A percentile compares a stretch with the other conserved stretches of the same genome.
Evolutionary conservation across 192 early-diverging fungal genomes (phyloP).

Genomic region (Backusella circina): DNA sequence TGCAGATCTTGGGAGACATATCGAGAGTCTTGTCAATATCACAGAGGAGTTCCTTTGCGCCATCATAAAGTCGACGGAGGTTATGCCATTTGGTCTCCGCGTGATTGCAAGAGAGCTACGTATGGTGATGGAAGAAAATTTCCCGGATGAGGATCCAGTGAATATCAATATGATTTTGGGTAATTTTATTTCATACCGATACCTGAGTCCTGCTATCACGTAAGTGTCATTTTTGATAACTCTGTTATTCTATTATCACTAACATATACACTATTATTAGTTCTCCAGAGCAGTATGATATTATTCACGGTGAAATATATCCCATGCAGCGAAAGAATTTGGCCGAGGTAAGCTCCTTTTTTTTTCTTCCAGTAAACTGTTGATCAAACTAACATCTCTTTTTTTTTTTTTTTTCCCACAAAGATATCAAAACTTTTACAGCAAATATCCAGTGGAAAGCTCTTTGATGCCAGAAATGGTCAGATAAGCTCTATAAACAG

Average conservation of each 20-base stretch:
- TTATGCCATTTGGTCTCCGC: constrained; percentile 95
- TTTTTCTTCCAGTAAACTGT: neutral
- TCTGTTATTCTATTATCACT: no score
- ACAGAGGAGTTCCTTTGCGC: constrained; percentile 81
- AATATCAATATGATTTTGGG: constrained; percentile 89
- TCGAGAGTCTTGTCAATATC: constrained; percentile 75
- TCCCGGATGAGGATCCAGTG: constrained; percentile 73
- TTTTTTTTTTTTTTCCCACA: no score
- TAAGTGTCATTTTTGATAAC: no score
- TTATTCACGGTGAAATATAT: constrained; percentile 81
- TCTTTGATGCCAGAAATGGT: constrained; percentile 68
- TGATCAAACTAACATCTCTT: neutral
- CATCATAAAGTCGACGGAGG: constrained; percentile 73
- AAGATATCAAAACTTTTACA: constrained; percentile 91
- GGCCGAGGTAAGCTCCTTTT: constrained; percentile 56
- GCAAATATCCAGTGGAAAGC: constrained; percentile 88
- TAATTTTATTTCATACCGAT: constrained; percentile 96
- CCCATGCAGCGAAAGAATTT: constrained; percentile 95
- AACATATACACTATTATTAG: constrained; percentile 32
- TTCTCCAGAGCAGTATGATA: constrained; percentile 95
- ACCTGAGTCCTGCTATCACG: constrained; percentile 97
- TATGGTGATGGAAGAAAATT: constrained; percentile 72
- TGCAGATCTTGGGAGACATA: constrained; percentile 61
- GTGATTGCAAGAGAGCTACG: constrained; percentile 92
- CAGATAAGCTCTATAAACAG: constrained; percentile 74